Evolutionary conservation across 805 yeast genomes (phyloP).

Genomic region (Candida incommunis): DNA sequence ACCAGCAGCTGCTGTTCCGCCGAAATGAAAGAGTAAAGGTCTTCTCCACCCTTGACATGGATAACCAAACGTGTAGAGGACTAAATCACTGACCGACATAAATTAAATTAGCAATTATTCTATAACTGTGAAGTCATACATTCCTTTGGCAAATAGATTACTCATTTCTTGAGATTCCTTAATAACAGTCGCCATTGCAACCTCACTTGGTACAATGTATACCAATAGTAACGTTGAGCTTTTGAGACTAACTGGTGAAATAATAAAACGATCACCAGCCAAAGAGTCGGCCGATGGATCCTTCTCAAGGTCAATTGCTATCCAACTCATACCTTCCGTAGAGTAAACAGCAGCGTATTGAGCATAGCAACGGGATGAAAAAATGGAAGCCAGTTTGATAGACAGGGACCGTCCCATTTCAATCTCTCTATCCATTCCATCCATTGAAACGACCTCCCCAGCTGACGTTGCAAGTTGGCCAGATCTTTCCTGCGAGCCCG

Average conservation of each 20-base stretch:
- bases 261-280: neutral
- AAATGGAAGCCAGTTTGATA: neutral
- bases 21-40: neutral
- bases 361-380: neutral
- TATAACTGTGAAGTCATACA: neutral
- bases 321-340: neutral
- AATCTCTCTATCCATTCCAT: neutral
- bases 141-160: neutral
- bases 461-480: neutral
- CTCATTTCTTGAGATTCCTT: neutral
- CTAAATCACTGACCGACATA: slow-evolving; percentile 1
- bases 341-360: neutral
- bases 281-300: neutral
- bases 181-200: neutral
- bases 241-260: neutral
- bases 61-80: neutral
- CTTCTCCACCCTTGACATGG: slow-evolving; percentile 1
- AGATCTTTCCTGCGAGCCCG: neutral
- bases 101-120: neutral
- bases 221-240: neutral
- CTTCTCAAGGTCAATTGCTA: neutral
- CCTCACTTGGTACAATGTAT: neutral
- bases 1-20: neutral
- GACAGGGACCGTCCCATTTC: neutral
- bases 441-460: neutral